Conservation (phyloP, 331 rosid genomes). For the Arachis monticola region DNA sequence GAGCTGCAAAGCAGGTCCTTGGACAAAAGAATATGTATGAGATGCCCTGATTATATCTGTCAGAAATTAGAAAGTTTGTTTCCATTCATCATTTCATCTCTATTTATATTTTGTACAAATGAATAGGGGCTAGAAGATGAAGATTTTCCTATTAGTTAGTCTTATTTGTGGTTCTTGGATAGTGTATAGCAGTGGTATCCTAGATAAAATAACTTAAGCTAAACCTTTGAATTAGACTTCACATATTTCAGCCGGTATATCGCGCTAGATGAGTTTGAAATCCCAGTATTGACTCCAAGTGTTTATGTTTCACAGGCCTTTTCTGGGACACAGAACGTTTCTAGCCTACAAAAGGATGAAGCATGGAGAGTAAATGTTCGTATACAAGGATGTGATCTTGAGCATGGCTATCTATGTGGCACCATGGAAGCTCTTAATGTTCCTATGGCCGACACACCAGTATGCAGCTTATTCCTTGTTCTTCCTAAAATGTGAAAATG, state of each 20-base stretch:
- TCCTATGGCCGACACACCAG: conserved; percentile 99
- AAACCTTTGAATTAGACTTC: conserved; percentile 18
- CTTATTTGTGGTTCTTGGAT: not conserved
- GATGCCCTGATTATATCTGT: not conserved
- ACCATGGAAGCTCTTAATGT: conserved; percentile 99
- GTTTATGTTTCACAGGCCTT: conserved; percentile 66
- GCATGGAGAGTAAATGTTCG: conserved; percentile 94
- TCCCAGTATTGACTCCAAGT: conserved; percentile 10
- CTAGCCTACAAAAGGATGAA: conserved; percentile 63
- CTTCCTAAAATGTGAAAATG: conserved; percentile 3
- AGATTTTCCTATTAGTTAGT: not conserved
- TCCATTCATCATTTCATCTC: not conserved
- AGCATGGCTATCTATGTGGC: conserved; percentile 95
- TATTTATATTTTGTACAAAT: not conserved
- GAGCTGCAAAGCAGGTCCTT: not conserved
- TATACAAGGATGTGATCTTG: conserved; percentile 95
- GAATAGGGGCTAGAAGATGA: not conserved
- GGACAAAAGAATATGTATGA: not conserved
- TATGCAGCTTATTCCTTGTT: conserved; percentile 44
- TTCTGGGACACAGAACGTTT: conserved; percentile 62
- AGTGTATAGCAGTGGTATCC: not conserved
- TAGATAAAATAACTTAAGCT: conserved; percentile 24
- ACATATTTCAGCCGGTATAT: conserved; percentile 24
- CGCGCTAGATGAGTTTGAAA: conserved; percentile 2
- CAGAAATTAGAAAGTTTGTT: conserved; percentile 9